Percentiles rank a stretch among this genome's conserved stretches.
phyloP scores from a whole-genome alignment of 2,329 filamentous ascomycete genomes.

The Beauveria sp. region DNA sequence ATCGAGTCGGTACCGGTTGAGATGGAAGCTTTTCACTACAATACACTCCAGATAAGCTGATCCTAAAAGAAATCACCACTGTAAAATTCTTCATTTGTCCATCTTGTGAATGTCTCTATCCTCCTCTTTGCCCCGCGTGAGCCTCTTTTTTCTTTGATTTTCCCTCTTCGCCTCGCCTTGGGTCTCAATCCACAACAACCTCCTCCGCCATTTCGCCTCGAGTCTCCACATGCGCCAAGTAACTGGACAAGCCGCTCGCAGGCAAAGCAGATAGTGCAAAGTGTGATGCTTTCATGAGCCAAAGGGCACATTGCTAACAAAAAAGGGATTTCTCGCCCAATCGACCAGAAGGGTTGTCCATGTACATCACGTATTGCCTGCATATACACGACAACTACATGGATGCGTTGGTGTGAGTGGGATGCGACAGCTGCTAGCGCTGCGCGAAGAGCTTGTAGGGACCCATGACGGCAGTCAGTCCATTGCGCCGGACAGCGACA shows the following conservation, averaged over 20 bases:
- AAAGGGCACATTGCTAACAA: no score
- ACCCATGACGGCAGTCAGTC: conserved; percentile 7
- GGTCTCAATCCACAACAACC: conserved; percentile 1
- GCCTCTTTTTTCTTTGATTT: not conserved
- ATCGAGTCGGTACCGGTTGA: conserved; percentile 1
- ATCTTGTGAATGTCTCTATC: not conserved
- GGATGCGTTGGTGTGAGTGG: conserved; percentile 9
- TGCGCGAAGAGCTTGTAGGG: not conserved
- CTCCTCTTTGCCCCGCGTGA: not conserved
- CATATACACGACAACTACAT: not conserved
- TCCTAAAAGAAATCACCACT: no score
- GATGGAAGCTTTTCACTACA: not conserved
- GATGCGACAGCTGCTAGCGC: conserved; percentile 3
- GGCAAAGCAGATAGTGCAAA: not conserved
- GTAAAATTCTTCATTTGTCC: not conserved
- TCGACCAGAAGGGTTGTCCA: not conserved
- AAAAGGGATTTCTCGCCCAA: not conserved
- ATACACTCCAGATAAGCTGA: no score
- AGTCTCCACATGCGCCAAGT: conserved; percentile 6
- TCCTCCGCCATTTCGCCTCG: conserved; percentile 7
- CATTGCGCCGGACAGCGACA: not conserved
- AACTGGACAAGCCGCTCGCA: not conserved
- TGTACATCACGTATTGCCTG: conserved; percentile 3
- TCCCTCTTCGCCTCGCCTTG: not conserved
- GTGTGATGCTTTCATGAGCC: no score